Base-by-base conservation (phyloP, 2,329 filamentous ascomycete species). In the Aspergillus sp. region DNA sequence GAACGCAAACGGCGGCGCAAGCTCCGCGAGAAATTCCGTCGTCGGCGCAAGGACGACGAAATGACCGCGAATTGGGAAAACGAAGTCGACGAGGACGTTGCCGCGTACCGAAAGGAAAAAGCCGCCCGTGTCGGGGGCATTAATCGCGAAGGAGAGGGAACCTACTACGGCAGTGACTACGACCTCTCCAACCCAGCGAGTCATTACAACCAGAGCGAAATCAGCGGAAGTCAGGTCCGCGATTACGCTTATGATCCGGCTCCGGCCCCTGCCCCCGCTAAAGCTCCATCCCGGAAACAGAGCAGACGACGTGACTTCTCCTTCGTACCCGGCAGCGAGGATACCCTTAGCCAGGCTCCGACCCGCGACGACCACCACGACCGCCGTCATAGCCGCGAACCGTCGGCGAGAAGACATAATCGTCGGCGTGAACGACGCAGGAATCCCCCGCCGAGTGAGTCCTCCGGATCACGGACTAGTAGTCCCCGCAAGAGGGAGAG, bases 91-190 rank as follows among this genome's bases (percentile, higher is more conserved):
- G 80, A 86, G 50, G 89, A 95, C 62, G 85, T 98, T 58, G 87
- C 89, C 60, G 87, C 87, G 36, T 98, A 98, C 81, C 90, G 93
- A 23, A 85, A 92, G 71, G 94, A 98, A 79, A 91, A 89, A 74
- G 82, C 92, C 2, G 94, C 94, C 0, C 85, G 90, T 55, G 92
- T 98, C 2, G 94, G 94, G 38, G 94, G 94, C 19, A 80, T 98
- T 75, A 98, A 98, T 78, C 88, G 89, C 69, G 83, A 90, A 67
- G 84, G 88, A 47, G 94, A 97, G 67, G 90, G 89, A 62, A 90
- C 87, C 61, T 96, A 91, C 84, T 91, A 96, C 72, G 91, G 91
- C 75, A 89, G 89, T 52, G 87, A 89, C 66, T 85, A 84, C 71
- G 88, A 87, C 36, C 84, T 82, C n/a, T 86, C 87, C 39, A 84